phyloP scores from a whole-genome alignment of 805 yeast species.

The Metschnikowia sp. region DNA sequence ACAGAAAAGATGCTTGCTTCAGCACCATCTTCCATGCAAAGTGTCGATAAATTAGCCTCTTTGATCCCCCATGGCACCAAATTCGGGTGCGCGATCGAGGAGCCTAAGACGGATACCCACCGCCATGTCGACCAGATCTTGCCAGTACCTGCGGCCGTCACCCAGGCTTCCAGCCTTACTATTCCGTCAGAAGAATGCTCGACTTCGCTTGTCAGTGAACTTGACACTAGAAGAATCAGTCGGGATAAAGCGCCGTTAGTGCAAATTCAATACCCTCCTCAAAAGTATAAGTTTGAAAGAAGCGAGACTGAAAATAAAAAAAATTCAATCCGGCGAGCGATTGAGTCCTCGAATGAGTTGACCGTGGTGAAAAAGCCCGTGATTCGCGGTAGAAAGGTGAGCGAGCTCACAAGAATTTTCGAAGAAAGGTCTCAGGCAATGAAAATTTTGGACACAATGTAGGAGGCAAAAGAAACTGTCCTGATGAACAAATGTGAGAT shows the following conservation, averaged over 20 bases:
- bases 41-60: too few relatives aligned
- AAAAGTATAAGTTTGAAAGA: slow-evolving; percentile 29
- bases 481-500: not conserved
- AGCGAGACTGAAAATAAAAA: not conserved
- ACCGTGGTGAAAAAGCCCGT: slow-evolving; percentile 33
- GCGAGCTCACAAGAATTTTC: slow-evolving; percentile 58
- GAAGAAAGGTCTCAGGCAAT: slow-evolving; percentile 54
- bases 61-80: too few relatives aligned
- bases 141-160: too few relatives aligned
- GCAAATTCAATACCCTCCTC: slow-evolving; percentile 36
- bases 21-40: not conserved
- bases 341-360: not conserved
- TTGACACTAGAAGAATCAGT: too few relatives aligned
- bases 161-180: too few relatives aligned
- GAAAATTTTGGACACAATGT: slow-evolving; percentile 24
- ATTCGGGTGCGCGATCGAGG: too few relatives aligned
- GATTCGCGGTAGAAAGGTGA: slow-evolving; percentile 55
- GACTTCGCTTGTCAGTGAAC: too few relatives aligned
- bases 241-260: slow-evolving; percentile 4
- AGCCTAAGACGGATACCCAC: too few relatives aligned
- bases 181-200: too few relatives aligned
- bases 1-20: not conserved
- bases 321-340: not conserved
- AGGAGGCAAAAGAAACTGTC: not conserved
- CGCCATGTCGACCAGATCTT: too few relatives aligned